A percentile compares a stretch with the other conserved stretches of the same genome.
phyloP scores from a whole-genome alignment of 192 early-diverging fungal species.

The Linderina pennispora region DNA sequence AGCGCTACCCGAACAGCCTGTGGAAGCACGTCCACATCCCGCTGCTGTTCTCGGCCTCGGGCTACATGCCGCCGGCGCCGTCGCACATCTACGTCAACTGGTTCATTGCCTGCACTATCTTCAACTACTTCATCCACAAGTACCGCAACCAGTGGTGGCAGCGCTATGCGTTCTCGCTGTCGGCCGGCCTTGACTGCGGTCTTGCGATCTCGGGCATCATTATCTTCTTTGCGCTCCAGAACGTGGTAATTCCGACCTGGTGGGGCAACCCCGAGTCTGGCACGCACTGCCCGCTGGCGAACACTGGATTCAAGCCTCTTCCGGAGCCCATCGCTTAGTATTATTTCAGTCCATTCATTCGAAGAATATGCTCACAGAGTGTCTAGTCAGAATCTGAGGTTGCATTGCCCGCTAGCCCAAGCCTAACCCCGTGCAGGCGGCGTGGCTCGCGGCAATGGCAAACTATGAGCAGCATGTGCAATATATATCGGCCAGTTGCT shows the following conservation, averaged over 20 bases:
- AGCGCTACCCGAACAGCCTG: slow-evolving; percentile 49
- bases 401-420: no score
- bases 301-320: no score
- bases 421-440: no score
- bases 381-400: no score
- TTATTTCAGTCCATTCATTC: no score
- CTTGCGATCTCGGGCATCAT: slow-evolving; percentile 1
- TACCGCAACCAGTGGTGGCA: slow-evolving; percentile 49
- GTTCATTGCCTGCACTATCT: slow-evolving; percentile 46
- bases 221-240: slow-evolving; percentile 5
- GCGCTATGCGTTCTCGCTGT: slow-evolving; percentile 31
- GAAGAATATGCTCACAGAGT: no score
- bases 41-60: slow-evolving; percentile 47
- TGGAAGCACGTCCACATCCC: slow-evolving; percentile 53
- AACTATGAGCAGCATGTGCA: no score
- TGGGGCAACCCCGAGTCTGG: neutral
- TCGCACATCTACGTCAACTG: slow-evolving; percentile 10
- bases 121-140: slow-evolving; percentile 54
- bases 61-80: slow-evolving; percentile 42
- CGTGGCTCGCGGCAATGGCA: no score
- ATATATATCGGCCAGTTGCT: no score
- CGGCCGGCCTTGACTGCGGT: slow-evolving; percentile 38
- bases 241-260: neutral
- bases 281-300: slow-evolving; percentile 2
- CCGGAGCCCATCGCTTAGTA: no score